Base-by-base conservation (phyloP, 2,329 filamentous ascomycete genomes). In the Fusarium aywerte region DNA sequence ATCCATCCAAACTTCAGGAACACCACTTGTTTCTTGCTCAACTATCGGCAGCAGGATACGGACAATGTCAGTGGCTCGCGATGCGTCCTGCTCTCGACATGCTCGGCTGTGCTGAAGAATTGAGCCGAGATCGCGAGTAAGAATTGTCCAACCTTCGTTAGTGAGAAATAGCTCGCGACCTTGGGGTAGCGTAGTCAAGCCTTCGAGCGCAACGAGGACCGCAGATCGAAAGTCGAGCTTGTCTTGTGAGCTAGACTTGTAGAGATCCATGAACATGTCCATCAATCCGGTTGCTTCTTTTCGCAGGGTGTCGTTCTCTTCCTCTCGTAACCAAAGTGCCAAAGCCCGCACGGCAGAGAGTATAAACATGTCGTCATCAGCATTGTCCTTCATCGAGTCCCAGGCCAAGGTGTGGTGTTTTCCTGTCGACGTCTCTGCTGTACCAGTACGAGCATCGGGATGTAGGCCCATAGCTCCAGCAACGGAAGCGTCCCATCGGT, bases 401-500 rank as follows among this genome's bases (percentile, higher is more conserved):
- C 88, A 90, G 1, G 84, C 80, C 15, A 90, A 76, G 0, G 84
- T 84, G 27, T 81, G 78, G 25, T 78, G 78, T 16, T 77, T 80
- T 2, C 84, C 84, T 13, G 78, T 78, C 15, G 77, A 76, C 3
- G 82, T 83, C 36, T 83, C 77, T 15, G 82, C 76, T 3, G 77
- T 77, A 13, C 78, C 79, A 3, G 72, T 62, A 32, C 87, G 83
- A 7, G 87, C 86, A 11, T 85, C 83, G 2, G 84, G 85, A 70
- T 90, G 86, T 8, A 90, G 74, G 4, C 88, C 88, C 74, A 85
- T 82, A 8, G 86, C 85, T 12, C 88, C 89, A 5, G 87, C 85
- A n/a, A 86, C 80, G 3, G 86, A 85, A 6, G 86, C 87, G 72
- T 92, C 89, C 87, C 87, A 91, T n/a, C 89, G 80, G 72, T 92